These are phyloP conservation scores for Yarrowia alimentaria DNA, from an alignment of 805 yeast genomes.

Conservation along the genomic window DNA sequence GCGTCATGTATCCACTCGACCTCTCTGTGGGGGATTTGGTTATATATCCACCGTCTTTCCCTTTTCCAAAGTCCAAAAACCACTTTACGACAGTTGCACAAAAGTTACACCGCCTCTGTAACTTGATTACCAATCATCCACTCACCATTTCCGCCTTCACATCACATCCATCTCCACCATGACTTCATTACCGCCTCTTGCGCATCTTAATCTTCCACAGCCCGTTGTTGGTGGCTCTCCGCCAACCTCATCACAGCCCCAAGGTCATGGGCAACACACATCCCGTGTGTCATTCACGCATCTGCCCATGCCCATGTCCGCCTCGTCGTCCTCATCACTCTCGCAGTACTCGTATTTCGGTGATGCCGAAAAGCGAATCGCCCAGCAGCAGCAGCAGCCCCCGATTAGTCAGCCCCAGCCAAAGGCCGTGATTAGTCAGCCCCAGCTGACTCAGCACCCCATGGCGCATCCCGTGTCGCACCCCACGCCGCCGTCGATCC, in stretches of 20 bases:
- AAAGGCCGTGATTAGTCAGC: not conserved
- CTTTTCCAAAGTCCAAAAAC: not conserved
- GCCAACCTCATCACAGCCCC: not conserved
- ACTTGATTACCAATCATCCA: too few relatives aligned
- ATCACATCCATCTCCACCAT: not conserved
- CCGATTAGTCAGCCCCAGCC: not conserved
- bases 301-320: not conserved
- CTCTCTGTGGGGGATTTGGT: conserved; percentile 1
- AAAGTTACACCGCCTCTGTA: too few relatives aligned
- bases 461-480: too few relatives aligned
- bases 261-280: not conserved
- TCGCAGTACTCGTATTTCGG: not conserved
- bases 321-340: not conserved
- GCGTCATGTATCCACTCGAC: conserved; percentile 23
- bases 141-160: too few relatives aligned
- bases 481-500: not conserved
- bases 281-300: conserved; percentile 4
- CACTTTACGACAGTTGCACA: too few relatives aligned
- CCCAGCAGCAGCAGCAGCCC: not conserved
- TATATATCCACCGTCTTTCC: not conserved
- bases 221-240: conserved; percentile 6
- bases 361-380: not conserved
- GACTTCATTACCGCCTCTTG: conserved; percentile 11
- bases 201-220: conserved; percentile 13
- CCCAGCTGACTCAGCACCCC: too few relatives aligned